Base-by-base conservation (phyloP, 2,329 filamentous ascomycete species). In the Bipolaris victoriae region DNA sequence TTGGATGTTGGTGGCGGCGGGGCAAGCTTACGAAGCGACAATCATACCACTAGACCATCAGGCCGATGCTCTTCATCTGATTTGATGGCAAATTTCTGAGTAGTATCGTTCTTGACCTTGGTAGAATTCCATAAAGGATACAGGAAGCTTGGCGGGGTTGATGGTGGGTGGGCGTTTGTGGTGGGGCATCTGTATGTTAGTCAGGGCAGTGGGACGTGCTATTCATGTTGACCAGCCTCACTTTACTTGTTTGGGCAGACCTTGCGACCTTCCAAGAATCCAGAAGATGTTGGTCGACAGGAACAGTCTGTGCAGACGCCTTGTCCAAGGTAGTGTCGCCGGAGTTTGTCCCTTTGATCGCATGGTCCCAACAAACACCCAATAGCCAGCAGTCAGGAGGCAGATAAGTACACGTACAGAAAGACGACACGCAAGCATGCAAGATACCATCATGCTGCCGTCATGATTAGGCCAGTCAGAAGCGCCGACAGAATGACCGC, bases 41-140 rank as follows among this genome's bases (percentile, higher is more conserved):
- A 69, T 70, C 67, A 66, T 64, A 66, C 69, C 69, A 68, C 68
- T 69, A 70, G 68, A 70, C 68, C 68, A 70, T 61, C 62, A 65
- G 63, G 67, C 68, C 68, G 58, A 60, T 41, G 56, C 43, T 33
- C 43, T 29, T 46, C 26, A 26, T 47, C 29, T 33, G 16, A 43
- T 48, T 64, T 47, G 33, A 53, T 63, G 55, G 36, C 45, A 50
- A 61, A 49, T 49, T 47, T 45, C 2, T 5, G 18, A 1, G 7
- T 3, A 41, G 16, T 1, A 10, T 1, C 7, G 3, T 37, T 37
- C 16, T 37, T 37, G 15, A 37, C 4, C 35, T 37, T 41, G 20
- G 1, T 31, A 11, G 2, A 37, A n/a, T 10, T 31, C 1, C 9
- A 18, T 5, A 1, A 46, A 2, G 3, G 2, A 37, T 15, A 20